phyloP scores from a whole-genome alignment of 208 protist species.

The Leishmania aethiopica region DNA sequence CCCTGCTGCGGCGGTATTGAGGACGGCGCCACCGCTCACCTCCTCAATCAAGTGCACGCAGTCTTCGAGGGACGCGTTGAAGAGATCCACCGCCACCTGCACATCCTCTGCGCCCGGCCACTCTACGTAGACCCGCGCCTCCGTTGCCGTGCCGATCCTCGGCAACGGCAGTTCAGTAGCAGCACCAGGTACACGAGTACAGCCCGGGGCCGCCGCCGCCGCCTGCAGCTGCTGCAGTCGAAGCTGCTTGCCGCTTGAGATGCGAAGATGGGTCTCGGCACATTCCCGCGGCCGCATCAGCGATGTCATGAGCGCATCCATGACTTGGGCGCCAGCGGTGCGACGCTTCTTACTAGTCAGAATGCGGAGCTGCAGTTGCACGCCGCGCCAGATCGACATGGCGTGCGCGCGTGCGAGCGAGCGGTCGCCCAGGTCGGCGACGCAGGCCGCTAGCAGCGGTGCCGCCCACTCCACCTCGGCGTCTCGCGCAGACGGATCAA shows the following conservation, averaged over 20 bases:
- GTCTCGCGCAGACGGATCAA: conserved; percentile 17
- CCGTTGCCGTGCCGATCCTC: conserved; percentile 5
- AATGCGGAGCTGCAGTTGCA: conserved; percentile 24
- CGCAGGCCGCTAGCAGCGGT: conserved; percentile 42
- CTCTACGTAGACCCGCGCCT: conserved; percentile 22
- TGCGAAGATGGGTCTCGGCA: neutral
- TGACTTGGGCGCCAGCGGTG: conserved; percentile 7
- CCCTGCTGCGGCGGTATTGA: conserved; percentile 1
- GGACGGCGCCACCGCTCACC: neutral
- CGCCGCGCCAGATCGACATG: conserved; percentile 5
- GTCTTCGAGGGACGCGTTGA: conserved; percentile 20
- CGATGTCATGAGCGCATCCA: conserved; percentile 12
- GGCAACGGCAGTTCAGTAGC: neutral
- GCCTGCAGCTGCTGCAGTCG: neutral
- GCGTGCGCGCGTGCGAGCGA: conserved; percentile 5
- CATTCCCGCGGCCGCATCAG: conserved; percentile 15
- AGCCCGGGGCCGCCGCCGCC: neutral
- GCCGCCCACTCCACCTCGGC: conserved; percentile 44
- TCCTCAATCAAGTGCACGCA: conserved; percentile 2
- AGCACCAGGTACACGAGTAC: neutral
- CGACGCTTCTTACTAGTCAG: conserved; percentile 24
- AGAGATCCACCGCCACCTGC: conserved; percentile 16
- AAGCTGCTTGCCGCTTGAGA: neutral
- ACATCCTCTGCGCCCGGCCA: conserved; percentile 11
- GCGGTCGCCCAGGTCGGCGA: conserved; percentile 38